Base-by-base conservation (phyloP, 176 grass and related monocot species). In the Triticum timopheevii region DNA sequence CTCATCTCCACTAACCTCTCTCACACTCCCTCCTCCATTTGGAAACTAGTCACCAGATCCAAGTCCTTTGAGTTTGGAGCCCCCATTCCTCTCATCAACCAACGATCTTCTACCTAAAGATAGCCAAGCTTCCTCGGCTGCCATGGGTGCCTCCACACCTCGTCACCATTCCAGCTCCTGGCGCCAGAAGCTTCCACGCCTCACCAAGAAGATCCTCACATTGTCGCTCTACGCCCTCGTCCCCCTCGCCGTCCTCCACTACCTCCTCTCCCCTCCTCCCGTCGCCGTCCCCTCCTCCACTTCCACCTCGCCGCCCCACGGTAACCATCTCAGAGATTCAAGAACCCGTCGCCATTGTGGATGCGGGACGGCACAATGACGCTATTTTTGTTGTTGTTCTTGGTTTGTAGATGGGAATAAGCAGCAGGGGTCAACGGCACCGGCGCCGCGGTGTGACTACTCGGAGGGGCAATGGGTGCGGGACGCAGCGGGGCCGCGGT, bases 381-480 rank as follows among this genome's bases (percentile, higher is more conserved):
- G 13, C 22, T 25, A 4, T 61, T 61, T 13, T 44, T 83, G 19
- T 9, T 83, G 19, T 9, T 33, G 9, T 74, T 63, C 52, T 64
- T 76, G 56, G 39, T 45, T 31, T 63, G 36, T 28, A 83, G 82
- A 7, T 33, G 70, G 17, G 33, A 36, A 8, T 42, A 24, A 34
- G 66, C 12, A 34, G 40, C 73, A 28, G 61, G 2, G 67, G 58
- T 13, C 34, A 4, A 22, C 30, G 66, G 66, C 54, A 31, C 31
- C 31, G 54, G 11, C 59, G 47, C 15, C 62, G 61, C 33, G 66
- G 50, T 97, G 92, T 17, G 86, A 94, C 19, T 92, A 87, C 84
- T 89, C 88, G 23, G 78, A 82, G 39, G 92, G 94, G 13, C 56
- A 78, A 36, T 97, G 92, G 92, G 65, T 94, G 40, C 87, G 30